Base-by-base conservation (phyloP, 768 basidiomycete genomes). In the Mycena maculata region DNA sequence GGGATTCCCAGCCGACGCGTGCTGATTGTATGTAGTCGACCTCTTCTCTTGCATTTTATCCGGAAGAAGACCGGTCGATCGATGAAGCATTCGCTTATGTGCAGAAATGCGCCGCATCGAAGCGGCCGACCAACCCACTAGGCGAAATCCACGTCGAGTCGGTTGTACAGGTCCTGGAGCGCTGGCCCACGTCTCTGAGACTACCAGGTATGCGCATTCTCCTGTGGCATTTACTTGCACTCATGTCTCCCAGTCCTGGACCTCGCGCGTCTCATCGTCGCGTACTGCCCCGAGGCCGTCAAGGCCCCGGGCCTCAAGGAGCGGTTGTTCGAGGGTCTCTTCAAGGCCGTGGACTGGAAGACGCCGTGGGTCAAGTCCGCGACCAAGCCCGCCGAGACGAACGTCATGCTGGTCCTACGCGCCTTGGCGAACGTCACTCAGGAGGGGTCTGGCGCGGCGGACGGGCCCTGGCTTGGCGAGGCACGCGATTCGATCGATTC, bases 361-460 rank as follows among this genome's bases (percentile, higher is more conserved):
- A 56, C 81, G 31, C 82, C 87, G 1, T 88, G 88, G 86, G 73
- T 81, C 30, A 75, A 77, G n/a, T 83, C 90, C 0, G 76, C 91
- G 38, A 76, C 83, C 4, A 98, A 95, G 78, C 77, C 88, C 9
- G 83, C 90, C 62, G 96, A 98, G 76, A 97, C 91, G 20, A 98
- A 98, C 74, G 84, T 90, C 1, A 82, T 97, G 65, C 84, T 99
- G 27, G 82, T 92, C 2, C 81, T 98, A 53, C 86, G 96, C 36
- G 91, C 89, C 0, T 72, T 98, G 38, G 89, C 93, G 28, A 99
- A 99, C 77, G 79, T 85, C 36, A 90, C 96, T 74, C 86, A 90
- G 71, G 90, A 90, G 4, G 84, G 81, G 20, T 76, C 81, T 9
- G 74, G 70, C 6, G 67, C 84, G 42, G 77, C 75, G 8, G 83